Evolutionary conservation across 1,284 basidiomycete species (phyloP).

Genomic region (Volvariella volvacea): DNA sequence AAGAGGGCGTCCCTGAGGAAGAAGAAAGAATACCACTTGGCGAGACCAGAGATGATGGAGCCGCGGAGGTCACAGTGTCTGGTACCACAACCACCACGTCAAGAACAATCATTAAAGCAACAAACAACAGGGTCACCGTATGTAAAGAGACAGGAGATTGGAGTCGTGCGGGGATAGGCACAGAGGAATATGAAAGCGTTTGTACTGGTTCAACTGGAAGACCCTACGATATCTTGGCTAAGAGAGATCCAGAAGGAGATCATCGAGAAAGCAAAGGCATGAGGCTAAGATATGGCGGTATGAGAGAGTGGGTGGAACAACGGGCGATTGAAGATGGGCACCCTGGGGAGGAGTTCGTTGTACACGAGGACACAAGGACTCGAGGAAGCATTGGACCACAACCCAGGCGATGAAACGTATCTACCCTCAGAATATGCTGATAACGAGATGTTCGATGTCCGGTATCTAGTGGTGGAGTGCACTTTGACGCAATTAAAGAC

Average conservation of each 20-base stretch:
- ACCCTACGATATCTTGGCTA: neutral
- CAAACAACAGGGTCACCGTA: too few species aligned
- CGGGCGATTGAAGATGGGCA: neutral
- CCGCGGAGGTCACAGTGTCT: too few species aligned
- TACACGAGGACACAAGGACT: constrained; percentile 1
- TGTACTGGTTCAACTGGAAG: neutral
- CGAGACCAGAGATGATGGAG: too few species aligned
- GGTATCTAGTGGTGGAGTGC: too few species aligned
- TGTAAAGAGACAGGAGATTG: neutral
- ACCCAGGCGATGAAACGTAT: neutral
- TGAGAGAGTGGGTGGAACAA: constrained; percentile 1
- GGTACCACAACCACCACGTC: too few species aligned
- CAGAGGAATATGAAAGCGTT: neutral
- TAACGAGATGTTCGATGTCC: too few species aligned
- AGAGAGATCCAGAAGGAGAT: constrained; percentile 1
- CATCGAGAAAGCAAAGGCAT: neutral
- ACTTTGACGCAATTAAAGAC: too few species aligned
- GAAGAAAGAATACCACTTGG: too few species aligned
- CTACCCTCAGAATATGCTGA: neutral
- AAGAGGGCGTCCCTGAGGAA: too few species aligned
- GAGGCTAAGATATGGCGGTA: neutral
- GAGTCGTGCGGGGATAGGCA: constrained; percentile 1
- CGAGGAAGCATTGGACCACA: neutral
- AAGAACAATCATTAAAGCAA: too few species aligned
- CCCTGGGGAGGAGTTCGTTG: constrained; percentile 7